phyloP scores from a whole-genome alignment of 192 early-diverging fungal species.

The Coemansia sp. region DNA sequence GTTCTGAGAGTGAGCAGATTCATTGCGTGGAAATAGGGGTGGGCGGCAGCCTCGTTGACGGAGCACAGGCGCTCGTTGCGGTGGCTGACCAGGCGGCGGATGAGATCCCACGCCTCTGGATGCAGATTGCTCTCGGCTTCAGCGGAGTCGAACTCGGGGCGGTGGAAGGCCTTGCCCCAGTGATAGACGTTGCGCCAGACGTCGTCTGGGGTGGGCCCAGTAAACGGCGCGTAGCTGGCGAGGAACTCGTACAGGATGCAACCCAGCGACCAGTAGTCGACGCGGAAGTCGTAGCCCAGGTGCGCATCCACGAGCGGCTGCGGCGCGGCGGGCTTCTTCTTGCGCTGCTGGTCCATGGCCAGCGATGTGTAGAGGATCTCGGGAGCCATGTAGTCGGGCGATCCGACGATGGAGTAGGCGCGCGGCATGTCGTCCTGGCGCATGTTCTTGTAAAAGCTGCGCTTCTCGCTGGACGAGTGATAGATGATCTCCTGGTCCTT shows the following conservation, averaged over 20 bases:
- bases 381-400: slow-evolving; percentile 94
- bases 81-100: slow-evolving; percentile 62
- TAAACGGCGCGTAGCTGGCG: slow-evolving; percentile 75
- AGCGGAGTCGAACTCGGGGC: slow-evolving; percentile 76
- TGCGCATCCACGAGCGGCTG: slow-evolving; percentile 77
- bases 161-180: slow-evolving; percentile 74
- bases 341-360: slow-evolving; percentile 49
- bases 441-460: slow-evolving; percentile 51
- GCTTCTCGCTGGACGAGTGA: slow-evolving; percentile 53
- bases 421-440: slow-evolving; percentile 61
- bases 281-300: slow-evolving; percentile 68
- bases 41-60: slow-evolving; percentile 59
- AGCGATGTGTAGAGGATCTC: slow-evolving; percentile 71
- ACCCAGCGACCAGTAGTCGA: slow-evolving; percentile 78
- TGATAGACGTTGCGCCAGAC: slow-evolving; percentile 88
- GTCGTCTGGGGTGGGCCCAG: slow-evolving; percentile 66
- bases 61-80: slow-evolving; percentile 57
- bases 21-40: slow-evolving; percentile 65
- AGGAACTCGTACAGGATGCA: slow-evolving; percentile 81
- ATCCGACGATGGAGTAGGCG: slow-evolving; percentile 85
- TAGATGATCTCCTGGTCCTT: slow-evolving; percentile 56
- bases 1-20: slow-evolving; percentile 62
- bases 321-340: slow-evolving; percentile 20
- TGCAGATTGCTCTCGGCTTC: slow-evolving; percentile 80
- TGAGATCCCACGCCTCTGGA: slow-evolving; percentile 77